Conservation (phyloP, 345 rosid species). For the Camelina sativa region DNA sequence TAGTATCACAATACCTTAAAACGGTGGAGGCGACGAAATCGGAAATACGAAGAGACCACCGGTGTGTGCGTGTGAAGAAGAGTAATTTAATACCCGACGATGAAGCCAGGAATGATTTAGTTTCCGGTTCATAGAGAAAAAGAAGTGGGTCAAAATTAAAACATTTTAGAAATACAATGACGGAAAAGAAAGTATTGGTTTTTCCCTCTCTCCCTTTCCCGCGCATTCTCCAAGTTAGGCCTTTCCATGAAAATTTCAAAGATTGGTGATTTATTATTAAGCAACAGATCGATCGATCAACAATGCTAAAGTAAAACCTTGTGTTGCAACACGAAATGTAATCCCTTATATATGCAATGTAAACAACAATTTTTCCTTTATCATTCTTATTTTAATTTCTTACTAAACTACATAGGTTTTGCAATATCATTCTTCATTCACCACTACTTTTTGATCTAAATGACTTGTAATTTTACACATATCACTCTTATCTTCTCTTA, state of each 20-base stretch:
- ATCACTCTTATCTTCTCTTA: not conserved
- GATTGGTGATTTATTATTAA: no score
- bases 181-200: slow-evolving; percentile 2
- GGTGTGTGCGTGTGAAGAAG: not conserved
- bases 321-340: no score
- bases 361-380: no score
- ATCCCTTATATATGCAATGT: no score
- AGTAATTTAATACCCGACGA: not conserved
- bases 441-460: not conserved
- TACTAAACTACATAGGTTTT: not conserved
- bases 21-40: slow-evolving; percentile 1
- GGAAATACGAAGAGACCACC: not conserved
- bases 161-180: not conserved
- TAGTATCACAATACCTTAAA: not conserved
- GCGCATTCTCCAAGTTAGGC: slow-evolving; percentile 1
- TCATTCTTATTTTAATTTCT: no score
- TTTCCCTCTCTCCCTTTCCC: slow-evolving; percentile 37
- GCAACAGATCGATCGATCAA: no score
- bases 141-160: not conserved
- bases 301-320: no score
- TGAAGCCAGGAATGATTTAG: no score
- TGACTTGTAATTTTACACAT: not conserved
- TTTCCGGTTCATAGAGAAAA: not conserved
- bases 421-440: not conserved
- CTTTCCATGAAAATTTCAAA: not conserved